Evolutionary conservation across 257 asterid genomes (phyloP), one percentile per base, ranked within the genome.

Genomic region (Henckelia pumila): DNA sequence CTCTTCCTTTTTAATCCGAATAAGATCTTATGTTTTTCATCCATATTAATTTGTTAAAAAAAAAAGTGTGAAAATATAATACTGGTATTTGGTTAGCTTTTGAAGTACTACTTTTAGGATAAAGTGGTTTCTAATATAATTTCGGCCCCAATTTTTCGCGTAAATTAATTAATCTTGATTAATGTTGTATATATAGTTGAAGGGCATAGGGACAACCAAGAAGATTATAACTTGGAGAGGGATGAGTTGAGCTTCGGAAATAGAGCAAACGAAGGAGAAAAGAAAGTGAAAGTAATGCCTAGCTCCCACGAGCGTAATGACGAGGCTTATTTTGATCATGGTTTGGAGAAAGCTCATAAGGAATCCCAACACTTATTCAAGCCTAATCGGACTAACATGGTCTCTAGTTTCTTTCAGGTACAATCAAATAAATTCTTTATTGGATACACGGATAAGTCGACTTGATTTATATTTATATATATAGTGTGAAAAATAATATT

Each of bases 251-350:
- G 50, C 50, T 40, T 40, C 1, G 50, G 50, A 14, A 40, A 44
- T 2, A 44, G 19, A 16, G 7, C 53, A 16, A 16, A 44, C 16
- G 53, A 44, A 44, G 53, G n/a, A 11, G 53, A 62, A 20, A 80
- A 63, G 35, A 70, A 71, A 62, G 81, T 64, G 10, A 76, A 76
- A 52, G 73, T 66, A 13, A 79, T 82, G 87, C 87, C 87, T n/a
- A n/a, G n/a, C n/a, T 50, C 87, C 87, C 52, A 73, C 87, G 9
- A 82, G 87, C 60, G 87, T 82, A 35, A 79, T 82, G 84, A 82
- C 87, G 25, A 79, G 87, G 81, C 76, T 23, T 1, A 82, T 82
- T 19, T 61, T 82, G 53, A 44, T 44, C 6, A 44, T 44, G 53
- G 53, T 44, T 44, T 44, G 53, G 53, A 44, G 53, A 44, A 82